Percentiles rank a stretch among this genome's conserved stretches.
These are phyloP conservation scores for Penicillium concentricum DNA, from an alignment of 2,329 filamentous ascomycete genomes.

Conservation along the genomic window DNA sequence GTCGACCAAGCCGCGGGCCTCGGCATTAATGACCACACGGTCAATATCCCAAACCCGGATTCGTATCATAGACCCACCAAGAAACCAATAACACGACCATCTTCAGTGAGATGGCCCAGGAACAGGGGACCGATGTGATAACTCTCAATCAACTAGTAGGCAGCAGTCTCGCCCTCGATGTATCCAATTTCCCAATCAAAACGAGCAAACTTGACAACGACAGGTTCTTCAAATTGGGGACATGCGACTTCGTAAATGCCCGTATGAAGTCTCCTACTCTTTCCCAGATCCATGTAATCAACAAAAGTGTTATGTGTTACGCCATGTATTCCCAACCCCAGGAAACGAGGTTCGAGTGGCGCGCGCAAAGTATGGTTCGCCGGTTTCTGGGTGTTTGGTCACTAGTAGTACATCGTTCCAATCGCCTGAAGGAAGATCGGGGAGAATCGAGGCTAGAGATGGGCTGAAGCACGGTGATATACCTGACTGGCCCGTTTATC, in stretches of 20 bases:
- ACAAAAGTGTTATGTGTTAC: conserved; percentile 19
- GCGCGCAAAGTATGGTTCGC: conserved; percentile 22
- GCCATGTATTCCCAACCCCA: conserved; percentile 22
- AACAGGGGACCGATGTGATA: not conserved
- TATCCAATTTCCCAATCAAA: not conserved
- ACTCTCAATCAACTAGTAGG: not conserved
- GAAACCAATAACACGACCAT: not conserved
- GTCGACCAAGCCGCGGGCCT: not conserved
- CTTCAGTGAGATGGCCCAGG: not conserved
- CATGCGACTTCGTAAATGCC: not conserved
- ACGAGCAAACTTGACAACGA: not conserved
- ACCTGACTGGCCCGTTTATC: conserved; percentile 22
- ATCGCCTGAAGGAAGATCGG: conserved; percentile 26
- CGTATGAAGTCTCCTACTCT: not conserved
- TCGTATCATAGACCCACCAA: not conserved
- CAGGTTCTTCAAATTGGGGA: not conserved
- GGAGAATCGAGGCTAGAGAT: conserved; percentile 22
- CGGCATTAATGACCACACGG: not conserved
- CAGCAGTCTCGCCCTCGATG: not conserved
- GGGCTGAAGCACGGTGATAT: conserved; percentile 33
- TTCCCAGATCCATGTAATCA: not conserved
- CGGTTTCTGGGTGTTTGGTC: conserved; percentile 13
- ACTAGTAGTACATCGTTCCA: conserved; percentile 33
- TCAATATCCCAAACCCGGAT: not conserved
- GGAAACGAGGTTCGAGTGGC: conserved; percentile 19